Percentiles rank a stretch among this genome's conserved stretches.
Conservation (phyloP, 768 basidiomycete genomes). For the Boletus huronensis region DNA sequence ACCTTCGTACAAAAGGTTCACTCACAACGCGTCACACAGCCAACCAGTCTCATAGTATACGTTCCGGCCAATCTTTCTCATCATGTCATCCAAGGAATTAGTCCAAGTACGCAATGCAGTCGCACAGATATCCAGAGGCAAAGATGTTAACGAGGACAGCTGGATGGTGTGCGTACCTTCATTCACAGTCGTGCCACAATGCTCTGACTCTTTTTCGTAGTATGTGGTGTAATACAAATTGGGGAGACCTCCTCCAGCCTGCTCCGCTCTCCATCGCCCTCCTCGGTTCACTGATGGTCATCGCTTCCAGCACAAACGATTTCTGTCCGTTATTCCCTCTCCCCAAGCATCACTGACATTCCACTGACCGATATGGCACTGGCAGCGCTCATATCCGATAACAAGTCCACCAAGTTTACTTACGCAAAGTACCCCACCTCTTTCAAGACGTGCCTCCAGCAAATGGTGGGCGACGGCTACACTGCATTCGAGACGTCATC, state of each 20-base stretch:
- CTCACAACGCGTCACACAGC: too few species aligned
- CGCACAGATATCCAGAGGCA: conserved; percentile 20
- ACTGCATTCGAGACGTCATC: conserved; percentile 20
- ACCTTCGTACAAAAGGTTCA: not conserved
- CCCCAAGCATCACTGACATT: not conserved
- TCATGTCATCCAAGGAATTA: conserved; percentile 14
- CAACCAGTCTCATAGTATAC: not conserved
- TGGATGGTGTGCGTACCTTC: conserved; percentile 11
- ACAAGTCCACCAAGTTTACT: conserved; percentile 5
- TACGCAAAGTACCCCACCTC: conserved; percentile 20
- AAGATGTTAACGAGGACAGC: conserved; percentile 20
- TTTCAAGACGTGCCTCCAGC: conserved; percentile 22
- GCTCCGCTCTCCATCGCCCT: conserved; percentile 18
- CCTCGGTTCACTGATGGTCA: conserved; percentile 16
- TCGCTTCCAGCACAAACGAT: conserved; percentile 14
- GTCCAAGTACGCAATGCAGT: conserved; percentile 15
- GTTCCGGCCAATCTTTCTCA: not conserved
- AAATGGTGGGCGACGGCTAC: conserved; percentile 23
- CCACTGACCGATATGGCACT: not conserved
- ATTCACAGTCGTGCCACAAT: not conserved
- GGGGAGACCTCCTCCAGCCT: conserved; percentile 20
- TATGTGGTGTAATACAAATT: conserved; percentile 21
- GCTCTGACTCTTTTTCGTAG: not conserved
- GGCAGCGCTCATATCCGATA: conserved; percentile 9
- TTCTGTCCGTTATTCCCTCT: conserved; percentile 8